Percentiles rank a stretch among this genome's conserved stretches.
Evolutionary conservation across 176 grass and related monocot species (phyloP).

Genomic region (Panicum miliaceum): DNA sequence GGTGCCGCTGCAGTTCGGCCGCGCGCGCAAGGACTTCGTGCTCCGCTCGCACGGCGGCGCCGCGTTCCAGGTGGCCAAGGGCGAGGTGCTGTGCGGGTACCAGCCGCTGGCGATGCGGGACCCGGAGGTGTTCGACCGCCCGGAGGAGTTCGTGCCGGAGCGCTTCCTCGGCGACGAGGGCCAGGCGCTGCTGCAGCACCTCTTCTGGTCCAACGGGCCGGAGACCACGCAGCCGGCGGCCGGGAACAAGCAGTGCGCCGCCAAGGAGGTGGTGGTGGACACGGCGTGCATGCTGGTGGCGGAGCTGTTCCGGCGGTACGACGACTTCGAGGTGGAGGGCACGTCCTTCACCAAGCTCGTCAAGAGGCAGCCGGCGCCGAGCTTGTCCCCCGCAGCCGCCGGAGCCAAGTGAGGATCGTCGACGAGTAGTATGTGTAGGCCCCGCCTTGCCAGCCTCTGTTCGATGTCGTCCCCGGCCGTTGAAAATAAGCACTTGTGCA

Average conservation of each 20-base stretch:
- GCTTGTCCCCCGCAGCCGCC: not conserved
- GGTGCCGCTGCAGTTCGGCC: slow-evolving; percentile 78
- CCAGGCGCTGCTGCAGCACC: slow-evolving; percentile 54
- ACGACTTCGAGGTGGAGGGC: slow-evolving; percentile 63
- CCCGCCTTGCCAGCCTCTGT: not conserved
- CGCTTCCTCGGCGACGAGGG: slow-evolving; percentile 68
- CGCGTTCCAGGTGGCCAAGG: slow-evolving; percentile 49
- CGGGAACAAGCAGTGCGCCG: slow-evolving; percentile 92
- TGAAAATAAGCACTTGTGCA: slow-evolving; percentile 11
- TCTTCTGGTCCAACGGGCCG: slow-evolving; percentile 92
- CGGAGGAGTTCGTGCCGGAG: slow-evolving; percentile 65
- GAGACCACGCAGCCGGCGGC: slow-evolving; percentile 48
- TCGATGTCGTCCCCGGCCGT: too few relatives aligned
- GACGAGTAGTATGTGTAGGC: not conserved
- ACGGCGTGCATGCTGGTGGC: slow-evolving; percentile 87
- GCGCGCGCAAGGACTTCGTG: slow-evolving; percentile 71
- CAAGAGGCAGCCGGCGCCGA: slow-evolving; percentile 24
- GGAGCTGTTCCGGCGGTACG: slow-evolving; percentile 72
- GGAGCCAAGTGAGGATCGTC: not conserved
- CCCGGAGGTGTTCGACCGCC: slow-evolving; percentile 67
- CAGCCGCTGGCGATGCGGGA: slow-evolving; percentile 87
- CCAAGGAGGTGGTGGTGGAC: slow-evolving; percentile 80
- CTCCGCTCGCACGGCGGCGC: slow-evolving; percentile 57
- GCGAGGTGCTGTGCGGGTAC: slow-evolving; percentile 93
- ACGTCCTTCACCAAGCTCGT: slow-evolving; percentile 55